Conservation (phyloP, 176 grass and related monocot species). For the Sorghum bicolor region DNA sequence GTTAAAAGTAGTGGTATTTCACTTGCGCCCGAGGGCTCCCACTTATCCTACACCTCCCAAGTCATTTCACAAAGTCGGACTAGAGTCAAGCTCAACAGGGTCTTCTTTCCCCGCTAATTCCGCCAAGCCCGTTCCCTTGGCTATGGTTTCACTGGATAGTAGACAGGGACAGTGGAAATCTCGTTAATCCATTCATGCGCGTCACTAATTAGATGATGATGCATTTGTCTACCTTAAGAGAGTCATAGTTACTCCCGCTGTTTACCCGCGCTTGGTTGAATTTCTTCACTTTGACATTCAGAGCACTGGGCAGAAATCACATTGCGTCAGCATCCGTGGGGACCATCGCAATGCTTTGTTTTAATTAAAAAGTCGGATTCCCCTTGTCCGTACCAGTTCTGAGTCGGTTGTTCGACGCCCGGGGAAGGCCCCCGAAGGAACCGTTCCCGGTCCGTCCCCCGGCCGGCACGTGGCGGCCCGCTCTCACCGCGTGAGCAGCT, state of each 20-base stretch:
- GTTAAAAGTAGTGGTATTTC: slow-evolving; percentile 82
- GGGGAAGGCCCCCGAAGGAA: background rate
- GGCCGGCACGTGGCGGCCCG: no score
- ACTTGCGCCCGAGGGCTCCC: slow-evolving; percentile 32
- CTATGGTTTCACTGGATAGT: slow-evolving; percentile 3
- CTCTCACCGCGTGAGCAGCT: no score
- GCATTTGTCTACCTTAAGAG: slow-evolving; percentile 58
- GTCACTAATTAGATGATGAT: slow-evolving; percentile 67
- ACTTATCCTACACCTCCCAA: slow-evolving; percentile 18
- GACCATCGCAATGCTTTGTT: slow-evolving; percentile 84
- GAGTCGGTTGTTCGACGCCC: slow-evolving; percentile 56
- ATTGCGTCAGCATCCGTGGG: slow-evolving; percentile 64
- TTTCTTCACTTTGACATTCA: slow-evolving; percentile 92
- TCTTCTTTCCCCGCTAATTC: background rate
- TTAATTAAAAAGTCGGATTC: slow-evolving; percentile 79
- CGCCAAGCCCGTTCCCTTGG: no score
- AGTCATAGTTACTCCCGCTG: slow-evolving; percentile 52
- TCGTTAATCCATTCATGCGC: slow-evolving; percentile 70
- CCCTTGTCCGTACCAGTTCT: slow-evolving; percentile 70
- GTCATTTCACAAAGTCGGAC: background rate
- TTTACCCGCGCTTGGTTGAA: slow-evolving; percentile 83
- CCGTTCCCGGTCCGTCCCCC: background rate
- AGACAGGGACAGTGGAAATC: slow-evolving; percentile 34
- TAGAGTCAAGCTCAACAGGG: no score
- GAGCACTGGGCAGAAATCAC: slow-evolving; percentile 79